Conservation (phyloP, 768 basidiomycete species). For the Suillus spraguei region DNA sequence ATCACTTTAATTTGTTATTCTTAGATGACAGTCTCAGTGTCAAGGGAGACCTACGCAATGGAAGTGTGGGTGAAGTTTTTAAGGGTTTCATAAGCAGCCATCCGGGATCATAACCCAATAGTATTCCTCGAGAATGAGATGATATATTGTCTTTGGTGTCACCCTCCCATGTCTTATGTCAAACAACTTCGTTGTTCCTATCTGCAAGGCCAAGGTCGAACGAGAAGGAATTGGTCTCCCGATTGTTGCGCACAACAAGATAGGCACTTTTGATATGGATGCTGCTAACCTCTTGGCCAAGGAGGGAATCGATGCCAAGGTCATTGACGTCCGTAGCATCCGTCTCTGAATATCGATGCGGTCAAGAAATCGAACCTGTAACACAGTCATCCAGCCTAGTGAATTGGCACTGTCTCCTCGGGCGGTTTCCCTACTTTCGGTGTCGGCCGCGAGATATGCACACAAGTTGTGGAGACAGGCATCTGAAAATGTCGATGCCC, state of each 20-base stretch:
- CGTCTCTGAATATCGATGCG: slow-evolving; percentile 94
- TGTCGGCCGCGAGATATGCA: slow-evolving; percentile 97
- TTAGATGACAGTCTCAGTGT: slow-evolving; percentile 95
- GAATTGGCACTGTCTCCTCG: slow-evolving; percentile 69
- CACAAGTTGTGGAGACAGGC: slow-evolving; percentile 96
- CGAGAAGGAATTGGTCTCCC: slow-evolving; percentile 91
- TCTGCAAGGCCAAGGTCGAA: slow-evolving; percentile 98
- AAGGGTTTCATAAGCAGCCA: too few species aligned
- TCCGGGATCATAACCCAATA: slow-evolving; percentile 95
- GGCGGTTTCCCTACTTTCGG: slow-evolving; percentile 99
- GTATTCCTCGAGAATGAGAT: slow-evolving; percentile 99
- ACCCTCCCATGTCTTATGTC: slow-evolving; percentile 96
- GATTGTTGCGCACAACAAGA: slow-evolving; percentile 97
- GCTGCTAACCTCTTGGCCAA: slow-evolving; percentile 91
- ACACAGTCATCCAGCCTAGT: slow-evolving; percentile 23
- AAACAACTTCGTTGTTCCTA: slow-evolving; percentile 92
- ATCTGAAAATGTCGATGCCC: slow-evolving; percentile 97
- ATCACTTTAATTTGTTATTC: slow-evolving; percentile 6
- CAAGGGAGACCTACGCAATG: slow-evolving; percentile 97
- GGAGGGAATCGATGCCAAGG: slow-evolving; percentile 96
- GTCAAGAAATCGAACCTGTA: slow-evolving; percentile 98
- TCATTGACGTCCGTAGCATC: slow-evolving; percentile 95
- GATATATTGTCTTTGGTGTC: slow-evolving; percentile 78
- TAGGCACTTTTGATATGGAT: slow-evolving; percentile 93
- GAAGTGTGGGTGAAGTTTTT: slow-evolving; percentile 93